Evolutionary conservation across 768 basidiomycete species (phyloP), one percentile per base, ranked within the genome.

Genomic region (Crucibulum laeve): DNA sequence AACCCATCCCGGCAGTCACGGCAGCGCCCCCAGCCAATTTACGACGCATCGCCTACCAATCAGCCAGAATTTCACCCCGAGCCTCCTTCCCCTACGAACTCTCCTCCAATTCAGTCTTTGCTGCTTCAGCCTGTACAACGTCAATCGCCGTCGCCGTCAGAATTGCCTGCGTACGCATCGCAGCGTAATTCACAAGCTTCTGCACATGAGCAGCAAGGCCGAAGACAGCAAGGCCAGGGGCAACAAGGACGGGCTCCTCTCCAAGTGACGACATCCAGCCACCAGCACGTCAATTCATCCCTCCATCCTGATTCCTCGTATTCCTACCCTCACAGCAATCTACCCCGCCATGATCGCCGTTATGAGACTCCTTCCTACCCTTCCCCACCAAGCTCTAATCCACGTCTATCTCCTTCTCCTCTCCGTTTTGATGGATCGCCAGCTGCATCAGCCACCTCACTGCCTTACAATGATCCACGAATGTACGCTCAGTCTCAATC

Each of bases 121-220:
- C 36, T 40, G 13, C 18, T 37, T 7, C 40, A 42, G 22, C 42
- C 48, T 8, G 47, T 46, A 2, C 30, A 39, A 13, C 36, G 26
- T 3, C 46, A 50, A n/a, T 47, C 50, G 4, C 50, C 52, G 17
- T 50, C 47, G 8, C 53, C 48, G 4, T 48, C 47, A 21, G 47
- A 52, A 19, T 48, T 46, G 15, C 53, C 53, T 10, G 50, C 46
- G 8, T 56, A 56, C 28, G 43, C 49, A 1, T 50, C 45, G 10
- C 32, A 46, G 15, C 37, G 30, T 38, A 15, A 39, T 40, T 38
- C 38, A 4, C 47, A 36, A 11, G 24, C 36, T 4, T 21, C 25
- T 6, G 40, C n/a, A n/a, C n/a, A n/a, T n/a, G n/a, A n/a, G n/a
- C n/a, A n/a, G n/a, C n/a, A n/a, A n/a, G n/a, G n/a, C n/a, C n/a